These are phyloP conservation scores for Periconia digitata DNA, from an alignment of 2,329 filamentous ascomycete genomes.

Conservation along the genomic window DNA sequence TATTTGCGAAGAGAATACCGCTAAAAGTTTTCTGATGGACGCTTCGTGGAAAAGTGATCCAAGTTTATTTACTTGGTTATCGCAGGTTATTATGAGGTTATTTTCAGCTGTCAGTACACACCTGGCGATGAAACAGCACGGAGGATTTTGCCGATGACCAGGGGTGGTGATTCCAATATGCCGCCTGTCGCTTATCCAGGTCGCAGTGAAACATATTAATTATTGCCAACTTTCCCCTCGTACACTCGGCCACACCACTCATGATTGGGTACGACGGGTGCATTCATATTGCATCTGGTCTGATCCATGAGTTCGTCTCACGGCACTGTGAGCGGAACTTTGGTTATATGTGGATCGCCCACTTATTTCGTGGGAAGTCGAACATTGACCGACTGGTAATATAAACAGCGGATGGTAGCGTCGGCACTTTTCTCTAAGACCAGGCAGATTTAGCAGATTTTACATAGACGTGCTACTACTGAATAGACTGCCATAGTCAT, in stretches of 20 bases:
- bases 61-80: not conserved
- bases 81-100: too few relatives aligned
- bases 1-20: not conserved
- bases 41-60: not conserved
- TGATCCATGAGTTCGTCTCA: not conserved
- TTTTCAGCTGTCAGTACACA: not conserved
- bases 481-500: too few relatives aligned
- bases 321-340: not conserved
- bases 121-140: not conserved
- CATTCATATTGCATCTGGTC: not conserved
- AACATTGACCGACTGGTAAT: not conserved
- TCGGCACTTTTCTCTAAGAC: too few relatives aligned
- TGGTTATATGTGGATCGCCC: not conserved
- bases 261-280: constrained; percentile 1
- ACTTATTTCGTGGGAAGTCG: not conserved
- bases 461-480: too few relatives aligned
- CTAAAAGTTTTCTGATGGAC: not conserved
- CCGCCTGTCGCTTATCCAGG: not conserved
- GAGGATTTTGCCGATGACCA: constrained; percentile 1
- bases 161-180: not conserved
- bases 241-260: not conserved
- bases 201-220: not conserved
- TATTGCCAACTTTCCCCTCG: not conserved
- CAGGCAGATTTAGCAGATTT: too few relatives aligned
- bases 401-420: not conserved